Conservation (phyloP, 768 basidiomycete genomes). For the Tricholoma bakamatsutake region DNA sequence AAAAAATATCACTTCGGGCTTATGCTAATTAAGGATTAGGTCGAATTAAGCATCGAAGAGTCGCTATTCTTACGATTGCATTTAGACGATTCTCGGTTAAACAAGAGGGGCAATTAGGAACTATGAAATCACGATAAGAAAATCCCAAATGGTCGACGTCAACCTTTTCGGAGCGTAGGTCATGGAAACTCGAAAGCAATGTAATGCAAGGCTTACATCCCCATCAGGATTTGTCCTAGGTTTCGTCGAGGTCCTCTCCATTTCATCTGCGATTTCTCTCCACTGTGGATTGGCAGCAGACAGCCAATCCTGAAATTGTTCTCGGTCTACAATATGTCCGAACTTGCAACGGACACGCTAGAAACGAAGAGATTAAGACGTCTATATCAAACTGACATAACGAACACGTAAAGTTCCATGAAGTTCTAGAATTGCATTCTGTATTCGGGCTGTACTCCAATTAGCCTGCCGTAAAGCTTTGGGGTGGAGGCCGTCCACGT, state of each 20-base stretch:
- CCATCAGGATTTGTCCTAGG: slow-evolving; percentile 90
- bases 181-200: neutral
- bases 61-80: slow-evolving; percentile 41
- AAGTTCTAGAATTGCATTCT: slow-evolving; percentile 62
- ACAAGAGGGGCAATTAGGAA: slow-evolving; percentile 76
- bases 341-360: slow-evolving; percentile 75
- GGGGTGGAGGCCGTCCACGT: slow-evolving; percentile 92
- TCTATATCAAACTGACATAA: neutral
- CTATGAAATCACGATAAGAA: slow-evolving; percentile 68
- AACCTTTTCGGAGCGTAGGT: slow-evolving; percentile 43
- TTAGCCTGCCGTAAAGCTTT: slow-evolving; percentile 50
- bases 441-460: slow-evolving; percentile 34
- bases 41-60: neutral
- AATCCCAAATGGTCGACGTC: slow-evolving; percentile 66
- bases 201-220: slow-evolving; percentile 50
- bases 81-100: slow-evolving; percentile 48
- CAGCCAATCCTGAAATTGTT: slow-evolving; percentile 69
- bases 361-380: slow-evolving; percentile 9
- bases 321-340: slow-evolving; percentile 63
- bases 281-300: slow-evolving; percentile 73
- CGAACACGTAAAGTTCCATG: slow-evolving; percentile 83
- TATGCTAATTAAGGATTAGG: slow-evolving; percentile 41
- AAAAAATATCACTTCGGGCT: slow-evolving; percentile 83
- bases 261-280: slow-evolving; percentile 61
- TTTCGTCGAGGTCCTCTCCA: slow-evolving; percentile 50